These are phyloP conservation scores for Hypoxylon cercidicola DNA, from an alignment of 495 filamentous ascomycete species.

Conservation along the genomic window DNA sequence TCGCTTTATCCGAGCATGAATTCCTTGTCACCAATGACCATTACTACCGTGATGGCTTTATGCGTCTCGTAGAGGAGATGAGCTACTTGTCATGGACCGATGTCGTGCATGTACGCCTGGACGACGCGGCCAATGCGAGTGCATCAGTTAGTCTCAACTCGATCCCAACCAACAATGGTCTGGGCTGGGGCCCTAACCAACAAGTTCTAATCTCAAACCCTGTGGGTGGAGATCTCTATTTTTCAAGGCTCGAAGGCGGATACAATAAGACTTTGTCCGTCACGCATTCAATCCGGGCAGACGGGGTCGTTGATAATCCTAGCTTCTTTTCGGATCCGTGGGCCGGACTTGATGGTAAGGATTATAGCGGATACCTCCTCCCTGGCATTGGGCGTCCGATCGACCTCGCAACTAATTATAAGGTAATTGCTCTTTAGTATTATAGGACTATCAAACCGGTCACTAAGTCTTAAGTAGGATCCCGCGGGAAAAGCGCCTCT, in stretches of 20 bases:
- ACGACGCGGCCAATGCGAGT: conserved; percentile 47
- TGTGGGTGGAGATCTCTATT: conserved; percentile 41
- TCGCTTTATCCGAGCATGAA: conserved; percentile 57
- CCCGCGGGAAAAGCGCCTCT: conserved; percentile 54
- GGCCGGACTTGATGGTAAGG: conserved; percentile 64
- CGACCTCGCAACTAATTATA: conserved; percentile 46
- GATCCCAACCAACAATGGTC: conserved; percentile 66
- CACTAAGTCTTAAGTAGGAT: conserved; percentile 31
- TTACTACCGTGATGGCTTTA: conserved; percentile 57
- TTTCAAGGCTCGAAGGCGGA: conserved; percentile 21
- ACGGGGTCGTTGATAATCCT: conserved; percentile 66
- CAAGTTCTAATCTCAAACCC: conserved; percentile 62
- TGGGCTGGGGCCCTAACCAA: conserved; percentile 61
- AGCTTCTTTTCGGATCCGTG: conserved; percentile 64
- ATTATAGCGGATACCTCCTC: conserved; percentile 67
- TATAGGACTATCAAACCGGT: no score
- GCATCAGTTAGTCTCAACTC: conserved; percentile 55
- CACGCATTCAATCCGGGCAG: conserved; percentile 53
- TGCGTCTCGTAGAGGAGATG: conserved; percentile 56
- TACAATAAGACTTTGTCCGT: conserved; percentile 54
- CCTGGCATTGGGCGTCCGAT: conserved; percentile 58
- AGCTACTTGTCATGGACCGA: conserved; percentile 48
- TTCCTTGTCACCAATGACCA: conserved; percentile 73
- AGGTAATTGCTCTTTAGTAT: no score
- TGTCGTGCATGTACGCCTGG: conserved; percentile 42